Percentiles rank a stretch among this genome's conserved stretches.
Evolutionary conservation across 1,139 yeast species (phyloP).

Genomic region (Waltiozyma sp.): DNA sequence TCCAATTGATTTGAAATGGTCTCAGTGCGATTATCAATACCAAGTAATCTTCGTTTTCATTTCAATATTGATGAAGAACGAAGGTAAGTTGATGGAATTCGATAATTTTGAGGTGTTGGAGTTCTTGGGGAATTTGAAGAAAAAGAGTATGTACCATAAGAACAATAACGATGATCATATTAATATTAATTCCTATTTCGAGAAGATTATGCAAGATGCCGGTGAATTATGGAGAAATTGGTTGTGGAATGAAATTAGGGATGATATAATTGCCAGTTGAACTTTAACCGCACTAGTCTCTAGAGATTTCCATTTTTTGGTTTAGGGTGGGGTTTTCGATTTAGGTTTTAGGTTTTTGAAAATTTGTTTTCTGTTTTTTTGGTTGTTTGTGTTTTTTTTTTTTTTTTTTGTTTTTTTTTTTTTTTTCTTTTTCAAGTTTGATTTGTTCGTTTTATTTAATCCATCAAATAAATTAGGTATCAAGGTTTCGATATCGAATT

Average conservation of each 20-base stretch:
- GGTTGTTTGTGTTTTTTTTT: neutral
- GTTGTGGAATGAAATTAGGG: constrained; percentile 64
- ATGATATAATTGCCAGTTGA: constrained; percentile 19
- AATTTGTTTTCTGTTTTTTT: neutral
- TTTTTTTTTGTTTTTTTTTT: neutral
- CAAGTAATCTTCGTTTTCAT: constrained; percentile 69
- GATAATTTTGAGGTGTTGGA: constrained; percentile 88
- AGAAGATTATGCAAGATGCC: constrained; percentile 62
- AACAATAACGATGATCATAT: constrained; percentile 20
- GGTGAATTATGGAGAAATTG: constrained; percentile 87
- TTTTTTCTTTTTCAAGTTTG: neutral
- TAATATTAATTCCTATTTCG: constrained; percentile 35
- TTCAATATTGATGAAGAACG: constrained; percentile 73
- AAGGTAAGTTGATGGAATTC: constrained; percentile 66
- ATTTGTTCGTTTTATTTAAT: neutral
- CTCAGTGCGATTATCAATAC: constrained; percentile 64
- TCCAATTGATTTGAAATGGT: constrained; percentile 26
- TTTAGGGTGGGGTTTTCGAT: neutral
- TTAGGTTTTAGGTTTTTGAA: neutral
- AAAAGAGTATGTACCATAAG: constrained; percentile 17
- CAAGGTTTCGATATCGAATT: too few species aligned
- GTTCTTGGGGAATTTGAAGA: constrained; percentile 42
- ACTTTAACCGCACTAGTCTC: too few species aligned
- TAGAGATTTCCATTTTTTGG: too few species aligned
- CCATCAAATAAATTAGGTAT: too few species aligned